Evolutionary conservation across 2,329 filamentous ascomycete genomes (phyloP), one percentile per base, ranked within the genome.

Genomic region (Eurotiales sp.): DNA sequence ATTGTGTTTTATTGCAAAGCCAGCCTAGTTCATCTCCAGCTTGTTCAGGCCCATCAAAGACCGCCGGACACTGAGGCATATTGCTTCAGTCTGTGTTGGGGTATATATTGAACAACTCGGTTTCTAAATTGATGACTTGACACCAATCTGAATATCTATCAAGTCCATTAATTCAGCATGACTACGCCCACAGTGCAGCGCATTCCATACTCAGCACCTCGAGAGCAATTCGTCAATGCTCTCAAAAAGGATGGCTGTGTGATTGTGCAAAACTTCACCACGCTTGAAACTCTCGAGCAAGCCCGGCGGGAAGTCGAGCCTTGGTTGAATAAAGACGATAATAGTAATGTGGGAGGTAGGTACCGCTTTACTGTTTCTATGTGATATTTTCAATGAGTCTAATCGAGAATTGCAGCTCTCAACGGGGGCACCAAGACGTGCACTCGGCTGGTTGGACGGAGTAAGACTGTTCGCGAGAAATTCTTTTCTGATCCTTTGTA

Each of bases 401-500:
- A 53, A 50, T 32, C 51, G 36, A 1, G 10, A 29, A 40, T 29
- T 51, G 39, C 30, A 63, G 64, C 59, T 40, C 54, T 60, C 51
- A 64, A 67, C 34, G 67, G 67, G n/a, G 61, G 61, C 1, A 71
- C 67, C 3, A 65, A 64, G 43, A 68, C 61, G 6, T 69, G 68
- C 39, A 71, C 65, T 3, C 58, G 62, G 7, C 56, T 71, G 2
- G 54, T 71, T 40, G 64, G 66, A 29, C 59, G 64, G 40, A 70
- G 67, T 51, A 59, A 56, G 25, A 70, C 65, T 1, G 68, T 69
- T 1, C 57, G 67, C 8, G 66, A 72, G 52, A 61, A 60, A 48
- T 72, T 68, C 58, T 70, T 69, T 46, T 61, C 61, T 14, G 64
- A 67, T 55, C 51, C 55, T 4, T 55, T 68, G 22, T 65, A 67